Evolutionary conservation across 129 eudicot species (phyloP), one percentile per base, ranked within the genome.

Genomic region (Helianthus tuberosus): DNA sequence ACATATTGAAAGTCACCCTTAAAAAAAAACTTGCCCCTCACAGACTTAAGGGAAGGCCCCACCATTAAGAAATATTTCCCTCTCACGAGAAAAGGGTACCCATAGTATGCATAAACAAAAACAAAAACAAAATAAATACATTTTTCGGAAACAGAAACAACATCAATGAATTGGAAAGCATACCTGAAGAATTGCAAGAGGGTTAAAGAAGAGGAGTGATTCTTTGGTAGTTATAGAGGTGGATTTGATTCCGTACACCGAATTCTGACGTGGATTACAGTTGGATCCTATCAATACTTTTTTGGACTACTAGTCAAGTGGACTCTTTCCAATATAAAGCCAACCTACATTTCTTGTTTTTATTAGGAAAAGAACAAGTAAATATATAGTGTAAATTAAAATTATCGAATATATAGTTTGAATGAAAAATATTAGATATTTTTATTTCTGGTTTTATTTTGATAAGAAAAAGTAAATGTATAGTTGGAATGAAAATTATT

Each of bases 251-350:
- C 39, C 80, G 80, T 76, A 76, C 68, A 68, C 75, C 69, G 81
- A 58, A 59, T 68, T 47, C 63, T 52, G 49, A 69, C 81, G 81
- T 48, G 81, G 75, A 77, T 59, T 68, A 67, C 32, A 77, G 64
- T 77, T 29, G 81, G 81, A 77, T 77, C 81, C 75, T 77, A 77
- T 48, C 38, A 47, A 68, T 59, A 68, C 20, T 49, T 11, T 68
- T 77, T 76, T 73, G 77, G 80, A 51, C 67, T 75, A 60, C 66
- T 53, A 13, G 4, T 36, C 76, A 55, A 43, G 36, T 75, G 57
- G 44, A 11, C 72, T 64, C 53, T 51, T 63, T 36, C 52, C 63
- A 23, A 58, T 15, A 46, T 58, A 11, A 4, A 39, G 27, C 71
- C 65, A 41, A 43, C 76, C 12, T 13, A n/a, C 41, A 38, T 39